phyloP scores from a whole-genome alignment of 768 basidiomycete genomes.

The Podaxis rugospora region DNA sequence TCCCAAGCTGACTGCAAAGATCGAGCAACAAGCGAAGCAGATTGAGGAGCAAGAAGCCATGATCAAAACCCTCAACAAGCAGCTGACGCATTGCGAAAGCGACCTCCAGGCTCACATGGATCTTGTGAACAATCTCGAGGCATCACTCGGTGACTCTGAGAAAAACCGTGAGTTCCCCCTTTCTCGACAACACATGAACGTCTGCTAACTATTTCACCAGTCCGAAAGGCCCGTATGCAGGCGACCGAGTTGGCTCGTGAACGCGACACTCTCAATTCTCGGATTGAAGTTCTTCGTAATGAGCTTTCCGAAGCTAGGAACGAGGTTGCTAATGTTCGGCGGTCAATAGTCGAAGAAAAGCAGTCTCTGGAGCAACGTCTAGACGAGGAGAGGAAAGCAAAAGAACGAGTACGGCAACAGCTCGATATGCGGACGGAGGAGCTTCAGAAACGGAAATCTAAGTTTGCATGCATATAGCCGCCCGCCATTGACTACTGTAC shows the following conservation, averaged over 20 bases:
- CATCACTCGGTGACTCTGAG: constrained; percentile 86
- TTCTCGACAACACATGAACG: not conserved
- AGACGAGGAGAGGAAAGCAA: constrained; percentile 84
- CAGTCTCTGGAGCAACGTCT: constrained; percentile 78
- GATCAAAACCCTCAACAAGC: constrained; percentile 93
- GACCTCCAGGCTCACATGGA: constrained; percentile 93
- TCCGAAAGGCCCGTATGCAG: constrained; percentile 92
- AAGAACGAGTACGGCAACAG: constrained; percentile 84
- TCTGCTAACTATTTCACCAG: constrained; percentile 30
- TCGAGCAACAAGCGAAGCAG: constrained; percentile 73
- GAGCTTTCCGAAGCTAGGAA: constrained; percentile 77
- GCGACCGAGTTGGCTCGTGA: constrained; percentile 86
- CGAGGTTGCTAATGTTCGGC: constrained; percentile 73
- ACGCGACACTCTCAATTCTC: constrained; percentile 66
- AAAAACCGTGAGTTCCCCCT: constrained; percentile 70
- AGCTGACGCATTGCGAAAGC: constrained; percentile 87
- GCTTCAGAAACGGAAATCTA: constrained; percentile 79
- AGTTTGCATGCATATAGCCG: constrained; percentile 81
- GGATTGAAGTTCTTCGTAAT: constrained; percentile 61
- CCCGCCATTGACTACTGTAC: constrained; percentile 12
- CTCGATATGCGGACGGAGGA: constrained; percentile 88
- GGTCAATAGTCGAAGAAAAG: constrained; percentile 85
- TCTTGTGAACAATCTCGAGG: constrained; percentile 78
- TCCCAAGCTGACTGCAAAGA: constrained; percentile 46
- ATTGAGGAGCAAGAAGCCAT: constrained; percentile 84